A percentile compares a stretch with the other conserved stretches of the same genome.
These are phyloP conservation scores for Chrysopogon serrulatus DNA, from an alignment of 176 grass and related monocot species.

Conservation along the genomic window DNA sequence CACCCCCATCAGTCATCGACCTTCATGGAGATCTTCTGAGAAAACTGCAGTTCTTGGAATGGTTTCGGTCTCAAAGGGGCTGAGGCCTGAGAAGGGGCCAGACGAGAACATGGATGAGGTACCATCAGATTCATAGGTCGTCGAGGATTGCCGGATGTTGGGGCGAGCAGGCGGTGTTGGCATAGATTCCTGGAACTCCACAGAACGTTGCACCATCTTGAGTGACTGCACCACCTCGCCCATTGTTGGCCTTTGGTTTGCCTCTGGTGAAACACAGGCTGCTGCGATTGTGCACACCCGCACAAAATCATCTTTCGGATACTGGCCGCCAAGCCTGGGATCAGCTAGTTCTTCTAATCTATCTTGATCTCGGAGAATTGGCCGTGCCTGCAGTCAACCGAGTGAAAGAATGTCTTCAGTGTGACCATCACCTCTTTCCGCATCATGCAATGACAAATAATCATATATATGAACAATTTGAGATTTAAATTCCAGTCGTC, in stretches of 20 bases:
- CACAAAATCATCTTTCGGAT: slow-evolving; percentile 91
- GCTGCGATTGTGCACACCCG: slow-evolving; percentile 92
- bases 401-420: not conserved
- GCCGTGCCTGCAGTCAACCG: slow-evolving; percentile 54
- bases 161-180: slow-evolving; percentile 52
- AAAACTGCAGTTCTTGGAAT: slow-evolving; percentile 64
- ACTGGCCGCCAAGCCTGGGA: slow-evolving; percentile 56
- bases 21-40: slow-evolving; percentile 97
- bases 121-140: slow-evolving; percentile 85
- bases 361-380: slow-evolving; percentile 87
- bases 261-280: slow-evolving; percentile 90
- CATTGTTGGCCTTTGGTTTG: slow-evolving; percentile 95
- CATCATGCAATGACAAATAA: not conserved
- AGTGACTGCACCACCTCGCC: slow-evolving; percentile 99
- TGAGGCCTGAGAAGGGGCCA: slow-evolving; percentile 88
- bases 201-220: slow-evolving; percentile 91
- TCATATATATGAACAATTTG: not conserved
- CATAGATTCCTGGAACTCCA: slow-evolving; percentile 62
- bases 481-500: not conserved
- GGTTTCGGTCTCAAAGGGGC: slow-evolving; percentile 85
- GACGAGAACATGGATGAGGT: slow-evolving; percentile 99
- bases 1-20: slow-evolving; percentile 47
- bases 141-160: slow-evolving; percentile 41
- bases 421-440: not conserved
- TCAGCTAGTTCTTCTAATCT: slow-evolving; percentile 85